Percentiles rank a stretch among this genome's conserved stretches.
These are phyloP conservation scores for Penicillium sp. DNA, from an alignment of 2,329 filamentous ascomycete species.

Conservation along the genomic window DNA sequence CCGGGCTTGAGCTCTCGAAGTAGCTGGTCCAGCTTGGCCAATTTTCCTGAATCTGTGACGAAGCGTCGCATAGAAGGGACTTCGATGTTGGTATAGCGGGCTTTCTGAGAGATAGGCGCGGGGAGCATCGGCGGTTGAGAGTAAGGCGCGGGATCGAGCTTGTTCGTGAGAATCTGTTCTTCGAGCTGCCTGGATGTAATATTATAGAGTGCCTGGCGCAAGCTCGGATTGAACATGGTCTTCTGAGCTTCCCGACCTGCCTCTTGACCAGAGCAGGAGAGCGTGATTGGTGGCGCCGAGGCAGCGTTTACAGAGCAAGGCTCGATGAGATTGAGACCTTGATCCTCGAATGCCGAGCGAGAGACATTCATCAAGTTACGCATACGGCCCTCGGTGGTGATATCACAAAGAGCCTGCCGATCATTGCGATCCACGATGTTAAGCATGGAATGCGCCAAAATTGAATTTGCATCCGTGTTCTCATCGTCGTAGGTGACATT, in stretches of 20 bases:
- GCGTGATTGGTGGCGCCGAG: conserved; percentile 79
- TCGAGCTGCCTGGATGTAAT: conserved; percentile 61
- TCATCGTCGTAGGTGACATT: conserved; percentile 66
- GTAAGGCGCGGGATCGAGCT: conserved; percentile 57
- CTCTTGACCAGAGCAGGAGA: conserved; percentile 69
- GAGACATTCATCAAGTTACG: conserved; percentile 77
- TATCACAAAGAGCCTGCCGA: conserved; percentile 64
- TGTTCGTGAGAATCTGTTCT: conserved; percentile 69
- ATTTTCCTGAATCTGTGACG: conserved; percentile 94
- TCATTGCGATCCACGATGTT: conserved; percentile 72
- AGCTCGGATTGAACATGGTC: conserved; percentile 71
- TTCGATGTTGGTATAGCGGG: conserved; percentile 82
- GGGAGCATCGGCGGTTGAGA: conserved; percentile 72
- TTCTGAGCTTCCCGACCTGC: conserved; percentile 63
- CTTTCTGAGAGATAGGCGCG: conserved; percentile 73
- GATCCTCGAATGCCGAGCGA: conserved; percentile 60
- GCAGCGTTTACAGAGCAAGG: conserved; percentile 75
- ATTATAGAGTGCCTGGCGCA: conserved; percentile 75
- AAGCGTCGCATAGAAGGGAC: conserved; percentile 97
- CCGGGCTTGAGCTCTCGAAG: conserved; percentile 87
- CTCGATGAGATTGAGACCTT: conserved; percentile 75
- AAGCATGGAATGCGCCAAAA: conserved; percentile 74
- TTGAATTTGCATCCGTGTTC: conserved; percentile 56
- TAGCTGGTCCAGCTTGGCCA: conserved; percentile 84
- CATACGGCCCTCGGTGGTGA: conserved; percentile 71